A percentile compares a stretch with the other conserved stretches of the same genome.
These are phyloP conservation scores for Chlorencoelia australis DNA, from an alignment of 2,329 filamentous ascomycete genomes.

Conservation along the genomic window DNA sequence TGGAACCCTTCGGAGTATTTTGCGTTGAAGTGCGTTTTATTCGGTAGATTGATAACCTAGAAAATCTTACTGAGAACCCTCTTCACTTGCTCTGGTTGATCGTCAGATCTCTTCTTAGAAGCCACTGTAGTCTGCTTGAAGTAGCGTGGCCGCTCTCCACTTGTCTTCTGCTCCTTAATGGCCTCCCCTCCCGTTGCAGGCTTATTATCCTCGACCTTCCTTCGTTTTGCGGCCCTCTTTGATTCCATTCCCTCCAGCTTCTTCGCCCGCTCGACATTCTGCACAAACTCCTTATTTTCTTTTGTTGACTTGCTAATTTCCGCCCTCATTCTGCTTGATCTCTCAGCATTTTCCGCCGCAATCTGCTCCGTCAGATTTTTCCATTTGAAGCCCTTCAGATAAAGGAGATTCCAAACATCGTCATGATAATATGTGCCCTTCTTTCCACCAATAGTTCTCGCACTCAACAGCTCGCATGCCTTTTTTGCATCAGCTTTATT, in stretches of 20 bases:
- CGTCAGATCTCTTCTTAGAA: slow-evolving; percentile 35
- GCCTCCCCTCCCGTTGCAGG: slow-evolving; percentile 17
- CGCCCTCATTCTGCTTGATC: slow-evolving; percentile 63
- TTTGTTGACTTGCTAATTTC: slow-evolving; percentile 66
- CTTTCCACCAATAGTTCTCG: slow-evolving; percentile 69
- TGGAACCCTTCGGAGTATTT: too few relatives aligned
- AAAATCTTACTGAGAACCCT: slow-evolving; percentile 57
- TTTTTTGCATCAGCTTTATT: slow-evolving; percentile 67
- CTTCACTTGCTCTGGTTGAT: slow-evolving; percentile 46
- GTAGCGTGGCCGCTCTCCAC: slow-evolving; percentile 34
- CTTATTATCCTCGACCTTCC: slow-evolving; percentile 26
- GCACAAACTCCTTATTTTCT: slow-evolving; percentile 74
- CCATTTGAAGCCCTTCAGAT: slow-evolving; percentile 81
- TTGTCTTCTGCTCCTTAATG: slow-evolving; percentile 24
- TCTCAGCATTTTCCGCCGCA: slow-evolving; percentile 69
- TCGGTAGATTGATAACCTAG: too few relatives aligned
- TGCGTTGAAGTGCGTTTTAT: slow-evolving; percentile 1
- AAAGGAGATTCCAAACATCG: slow-evolving; percentile 77
- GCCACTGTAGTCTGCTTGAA: slow-evolving; percentile 59
- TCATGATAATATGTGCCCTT: slow-evolving; percentile 77
- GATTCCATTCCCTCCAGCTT: slow-evolving; percentile 65
- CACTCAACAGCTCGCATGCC: slow-evolving; percentile 68
- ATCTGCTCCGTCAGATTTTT: slow-evolving; percentile 65
- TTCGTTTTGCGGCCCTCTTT: slow-evolving; percentile 41
- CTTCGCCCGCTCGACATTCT: slow-evolving; percentile 71